Evolutionary conservation across 176 grass and related monocot species (phyloP).

Genomic region (Musa troglodytarum): DNA sequence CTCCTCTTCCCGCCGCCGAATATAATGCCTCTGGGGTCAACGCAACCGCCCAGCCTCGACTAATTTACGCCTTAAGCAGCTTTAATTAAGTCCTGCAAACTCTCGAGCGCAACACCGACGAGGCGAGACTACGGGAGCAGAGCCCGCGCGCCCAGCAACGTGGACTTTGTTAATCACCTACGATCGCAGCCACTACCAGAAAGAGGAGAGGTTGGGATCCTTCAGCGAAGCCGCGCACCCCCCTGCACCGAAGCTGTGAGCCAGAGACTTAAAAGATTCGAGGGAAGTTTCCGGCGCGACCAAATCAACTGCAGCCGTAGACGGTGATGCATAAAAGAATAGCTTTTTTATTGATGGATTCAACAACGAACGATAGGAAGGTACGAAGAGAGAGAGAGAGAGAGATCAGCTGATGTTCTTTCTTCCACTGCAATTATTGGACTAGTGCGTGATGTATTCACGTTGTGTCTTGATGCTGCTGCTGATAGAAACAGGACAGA

Average conservation of each 20-base stretch:
- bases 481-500: no score
- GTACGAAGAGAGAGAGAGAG: no score
- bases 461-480: no score
- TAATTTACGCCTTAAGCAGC: neutral
- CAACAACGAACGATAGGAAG: neutral
- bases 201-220: neutral
- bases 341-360: neutral
- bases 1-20: neutral
- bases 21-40: conserved; percentile 4
- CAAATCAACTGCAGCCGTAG: neutral
- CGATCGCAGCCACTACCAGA: neutral
- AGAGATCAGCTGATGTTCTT: no score
- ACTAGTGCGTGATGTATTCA: no score
- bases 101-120: neutral
- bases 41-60: neutral
- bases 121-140: neutral
- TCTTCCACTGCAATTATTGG: no score
- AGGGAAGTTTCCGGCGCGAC: neutral
- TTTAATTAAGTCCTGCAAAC: neutral
- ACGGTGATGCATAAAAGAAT: neutral
- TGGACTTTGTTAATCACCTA: neutral
- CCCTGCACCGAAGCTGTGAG: neutral
- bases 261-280: neutral
- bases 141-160: neutral
- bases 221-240: neutral